A percentile compares a stretch with the other conserved stretches of the same genome.
These are phyloP conservation scores for Delonix regia DNA, from an alignment of 306 rosid genomes.

Conservation along the genomic window DNA sequence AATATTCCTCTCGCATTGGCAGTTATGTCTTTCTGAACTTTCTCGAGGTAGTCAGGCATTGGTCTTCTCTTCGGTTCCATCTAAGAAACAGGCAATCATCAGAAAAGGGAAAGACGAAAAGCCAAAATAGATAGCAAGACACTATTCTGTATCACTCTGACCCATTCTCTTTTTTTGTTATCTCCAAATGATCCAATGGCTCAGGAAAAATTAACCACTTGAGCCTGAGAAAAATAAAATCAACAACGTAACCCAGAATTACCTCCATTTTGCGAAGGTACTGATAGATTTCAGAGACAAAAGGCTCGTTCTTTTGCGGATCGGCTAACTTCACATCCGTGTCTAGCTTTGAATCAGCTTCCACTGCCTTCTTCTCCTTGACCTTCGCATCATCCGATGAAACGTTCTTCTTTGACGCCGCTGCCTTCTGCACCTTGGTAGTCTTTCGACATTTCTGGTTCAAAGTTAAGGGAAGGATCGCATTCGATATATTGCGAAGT, in stretches of 20 bases:
- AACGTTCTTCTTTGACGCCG: background rate
- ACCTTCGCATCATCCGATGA: background rate
- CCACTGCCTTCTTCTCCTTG: background rate
- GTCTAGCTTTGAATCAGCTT: background rate
- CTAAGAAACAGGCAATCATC: slow-evolving; percentile 23
- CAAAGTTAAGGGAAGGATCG: background rate
- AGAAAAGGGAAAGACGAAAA: background rate
- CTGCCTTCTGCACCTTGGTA: slow-evolving; percentile 28
- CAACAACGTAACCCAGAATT: background rate
- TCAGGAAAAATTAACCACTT: background rate
- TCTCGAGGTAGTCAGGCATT: slow-evolving; percentile 53
- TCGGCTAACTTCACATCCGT: slow-evolving; percentile 23
- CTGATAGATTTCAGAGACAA: slow-evolving; percentile 48
- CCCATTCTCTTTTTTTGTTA: background rate
- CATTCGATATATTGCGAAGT: slow-evolving; percentile 44
- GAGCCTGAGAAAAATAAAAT: background rate
- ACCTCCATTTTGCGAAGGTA: slow-evolving; percentile 79
- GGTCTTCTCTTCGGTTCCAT: slow-evolving; percentile 68
- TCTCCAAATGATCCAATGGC: background rate
- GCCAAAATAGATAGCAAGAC: background rate
- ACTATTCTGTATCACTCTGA: background rate
- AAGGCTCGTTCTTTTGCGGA: slow-evolving; percentile 45
- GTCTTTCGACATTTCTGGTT: slow-evolving; percentile 13
- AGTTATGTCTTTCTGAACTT: slow-evolving; percentile 59
- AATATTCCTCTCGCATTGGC: slow-evolving; percentile 66